These are phyloP conservation scores for Pseudogymnoascus sp. DNA, from an alignment of 2,329 filamentous ascomycete species.

Conservation along the genomic window DNA sequence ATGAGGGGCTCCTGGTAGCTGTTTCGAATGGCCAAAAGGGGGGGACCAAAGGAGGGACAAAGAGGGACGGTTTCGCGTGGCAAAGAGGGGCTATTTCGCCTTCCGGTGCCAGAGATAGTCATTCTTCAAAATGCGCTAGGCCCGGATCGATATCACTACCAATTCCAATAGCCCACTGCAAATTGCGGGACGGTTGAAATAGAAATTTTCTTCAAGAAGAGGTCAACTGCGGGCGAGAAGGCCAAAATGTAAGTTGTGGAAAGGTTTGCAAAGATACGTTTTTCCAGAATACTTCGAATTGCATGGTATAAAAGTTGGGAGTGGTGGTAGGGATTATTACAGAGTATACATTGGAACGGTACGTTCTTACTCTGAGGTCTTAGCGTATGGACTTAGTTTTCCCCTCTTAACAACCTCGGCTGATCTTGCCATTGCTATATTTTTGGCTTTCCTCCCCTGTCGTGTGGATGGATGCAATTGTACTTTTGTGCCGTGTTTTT, in stretches of 20 bases:
- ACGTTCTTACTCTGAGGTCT: background rate
- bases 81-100: background rate
- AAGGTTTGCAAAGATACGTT: too few relatives aligned
- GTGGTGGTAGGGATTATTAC: background rate
- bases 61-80: background rate
- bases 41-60: background rate
- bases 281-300: background rate
- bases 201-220: background rate
- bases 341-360: background rate
- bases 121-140: background rate
- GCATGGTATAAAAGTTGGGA: background rate
- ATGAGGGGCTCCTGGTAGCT: background rate
- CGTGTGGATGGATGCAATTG: background rate
- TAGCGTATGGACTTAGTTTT: background rate
- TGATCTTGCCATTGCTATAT: background rate
- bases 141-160: background rate
- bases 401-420: background rate
- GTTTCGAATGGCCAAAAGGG: background rate
- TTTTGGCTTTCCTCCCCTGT: background rate
- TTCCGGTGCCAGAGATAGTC: background rate
- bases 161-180: background rate
- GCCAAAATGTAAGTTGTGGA: background rate
- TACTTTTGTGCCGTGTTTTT: background rate
- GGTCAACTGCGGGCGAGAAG: background rate
- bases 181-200: background rate